Base-by-base conservation (phyloP, 176 grass and related monocot species). In the Aegilops sharonensis region DNA sequence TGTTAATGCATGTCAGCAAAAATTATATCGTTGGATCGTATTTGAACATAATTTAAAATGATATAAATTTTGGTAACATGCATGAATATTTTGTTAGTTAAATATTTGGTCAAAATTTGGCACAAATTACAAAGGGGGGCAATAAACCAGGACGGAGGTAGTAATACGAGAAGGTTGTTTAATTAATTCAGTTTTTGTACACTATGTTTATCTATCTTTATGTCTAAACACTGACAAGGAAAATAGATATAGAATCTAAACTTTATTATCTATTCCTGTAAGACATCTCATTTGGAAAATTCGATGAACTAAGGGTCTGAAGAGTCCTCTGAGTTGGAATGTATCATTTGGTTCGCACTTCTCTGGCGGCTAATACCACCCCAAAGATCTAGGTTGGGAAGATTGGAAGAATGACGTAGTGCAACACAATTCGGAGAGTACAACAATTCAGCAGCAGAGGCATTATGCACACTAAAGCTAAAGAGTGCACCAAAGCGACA, bases 381-480 rank as follows among this genome's bases (percentile, higher is more conserved):
- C 61, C 5, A 13, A 24, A 34, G 27, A 57, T 21, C 54, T 57
- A 64, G 30, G 14, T n/a, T 23, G 36, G 11, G 5, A 83, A 62
- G 21, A 10, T 54, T 56, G n/a, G 7, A 54, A 20, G 77, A 5
- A 42, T 73, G n/a, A 57, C 54, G 24, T 14, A 34, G 6, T 31
- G 54, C 20, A 79, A 8, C 37, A 56, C 87, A 89, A 74, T 59
- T 85, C 27, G 23, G 8, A 79, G 31, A 56, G 66, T 54, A 34
- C 43, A 34, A 87, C 45, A 15, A 64, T 72, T 57, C 18, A 57
- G 17, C 17, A 20, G 54, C 2, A 8, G 54, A 57, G 5, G 54
- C 54, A 57, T 57, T 57, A 20, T 57, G 63, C 61, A 23, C 37
- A 32, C 39, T 64, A 84, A 84, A 78, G 81, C 18, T 21, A 57